These are phyloP conservation scores for Microbotryum violaceum DNA, from an alignment of 1,284 basidiomycete species.

Conservation along the genomic window DNA sequence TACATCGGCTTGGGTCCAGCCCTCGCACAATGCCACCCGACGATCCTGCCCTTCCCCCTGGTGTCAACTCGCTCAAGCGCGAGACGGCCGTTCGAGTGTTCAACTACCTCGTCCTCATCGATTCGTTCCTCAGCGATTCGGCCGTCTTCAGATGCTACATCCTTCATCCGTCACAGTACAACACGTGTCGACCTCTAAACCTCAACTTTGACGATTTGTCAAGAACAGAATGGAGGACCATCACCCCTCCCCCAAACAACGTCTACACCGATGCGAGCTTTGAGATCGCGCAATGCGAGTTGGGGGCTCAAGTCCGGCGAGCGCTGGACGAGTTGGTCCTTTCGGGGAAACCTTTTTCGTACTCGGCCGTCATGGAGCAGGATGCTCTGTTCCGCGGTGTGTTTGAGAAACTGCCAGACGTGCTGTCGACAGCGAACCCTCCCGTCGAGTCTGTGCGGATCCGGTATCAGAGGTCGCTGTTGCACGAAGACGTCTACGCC, in stretches of 20 bases:
- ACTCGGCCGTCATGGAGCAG: conserved; percentile 25
- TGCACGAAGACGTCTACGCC: conserved; percentile 25
- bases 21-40: conserved; percentile 30
- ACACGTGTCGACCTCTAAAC: conserved; percentile 25
- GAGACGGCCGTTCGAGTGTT: conserved; percentile 28
- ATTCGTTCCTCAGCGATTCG: conserved; percentile 23
- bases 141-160: conserved; percentile 18
- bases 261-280: conserved; percentile 28
- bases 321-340: conserved; percentile 30
- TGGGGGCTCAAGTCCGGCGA: conserved; percentile 24
- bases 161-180: conserved; percentile 11
- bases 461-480: conserved; percentile 16
- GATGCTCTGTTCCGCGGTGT: conserved; percentile 18
- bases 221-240: conserved; percentile 19
- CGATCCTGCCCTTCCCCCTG: conserved; percentile 32
- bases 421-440: conserved; percentile 4
- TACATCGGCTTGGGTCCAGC: conserved; percentile 28
- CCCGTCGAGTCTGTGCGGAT: conserved; percentile 4
- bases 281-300: conserved; percentile 27
- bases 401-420: conserved; percentile 11
- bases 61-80: conserved; percentile 28
- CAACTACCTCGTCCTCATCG: conserved; percentile 20
- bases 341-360: conserved; percentile 13
- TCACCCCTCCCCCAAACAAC: conserved; percentile 2
- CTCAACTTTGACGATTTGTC: conserved; percentile 28